Base-by-base conservation (phyloP, 306 rosid species). In the Castanea mollissima region DNA sequence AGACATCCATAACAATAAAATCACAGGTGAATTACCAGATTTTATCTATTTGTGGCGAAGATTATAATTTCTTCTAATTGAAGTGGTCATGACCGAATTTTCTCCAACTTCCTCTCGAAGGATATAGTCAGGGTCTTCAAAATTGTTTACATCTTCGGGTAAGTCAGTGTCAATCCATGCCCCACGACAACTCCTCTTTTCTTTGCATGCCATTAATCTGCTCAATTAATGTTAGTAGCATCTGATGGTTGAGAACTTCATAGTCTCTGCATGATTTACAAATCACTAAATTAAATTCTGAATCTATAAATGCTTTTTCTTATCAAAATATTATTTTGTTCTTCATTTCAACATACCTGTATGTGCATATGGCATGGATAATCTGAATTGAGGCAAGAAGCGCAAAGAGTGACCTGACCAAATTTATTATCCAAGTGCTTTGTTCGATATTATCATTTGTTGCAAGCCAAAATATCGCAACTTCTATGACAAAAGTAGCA, bases 121-220 rank as follows among this genome's bases (percentile, higher is more conserved):
- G 18, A 78, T 5, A 71, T 71, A 94, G 59, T 94, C 92, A 21
- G 97, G 92, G 89, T 94, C 98, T 38, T 88, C 92, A 41, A 86
- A 65, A 27, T 79, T 58, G 74, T 84, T 78, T 27, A 85, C 83
- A 25, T 92, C 96, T 74, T 94, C 96, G 2, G 90, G 81, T 75
- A 94, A 85, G 81, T 90, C 92, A 0, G 54, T 51, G 67, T 92
- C 92, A 44, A 94, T 51, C 95, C 92, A 92, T 41, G 4, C 83
- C 89, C 88, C 87, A 77, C 1, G 69, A 29, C 46, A 84, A n/a
- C 74, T 79, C 84, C 46, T 81, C 35, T 31, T 59, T 67, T 55
- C 74, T 79, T 74, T 93, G 77, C 83, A 93, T 81, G 73, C 31
- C 71, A 77, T 80, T 89, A 27, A 90, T 74, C 86, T 81, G 89